These are phyloP conservation scores for Leccinum boreale DNA, from an alignment of 768 basidiomycete genomes.

Conservation along the genomic window DNA sequence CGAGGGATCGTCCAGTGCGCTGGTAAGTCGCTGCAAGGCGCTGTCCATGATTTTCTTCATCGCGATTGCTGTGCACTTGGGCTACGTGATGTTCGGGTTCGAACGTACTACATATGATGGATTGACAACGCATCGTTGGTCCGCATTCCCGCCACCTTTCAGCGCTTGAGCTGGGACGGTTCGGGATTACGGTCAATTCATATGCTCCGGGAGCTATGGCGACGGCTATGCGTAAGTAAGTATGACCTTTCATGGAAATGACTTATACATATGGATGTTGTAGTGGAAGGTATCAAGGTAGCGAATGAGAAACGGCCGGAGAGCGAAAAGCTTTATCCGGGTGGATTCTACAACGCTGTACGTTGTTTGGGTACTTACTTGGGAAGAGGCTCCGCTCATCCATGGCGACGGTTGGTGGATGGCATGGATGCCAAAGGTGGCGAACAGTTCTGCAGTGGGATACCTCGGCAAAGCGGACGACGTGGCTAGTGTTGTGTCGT, in stretches of 20 bases:
- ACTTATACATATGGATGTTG: neutral
- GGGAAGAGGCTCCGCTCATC: neutral
- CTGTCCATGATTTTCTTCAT: neutral
- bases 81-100: constrained; percentile 3
- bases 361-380: neutral
- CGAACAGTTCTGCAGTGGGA: constrained; percentile 2
- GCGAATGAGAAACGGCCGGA: neutral
- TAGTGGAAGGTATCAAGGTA: neutral
- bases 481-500: constrained; percentile 29
- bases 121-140: neutral
- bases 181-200: constrained; percentile 28
- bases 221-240: constrained; percentile 23
- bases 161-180: constrained; percentile 27
- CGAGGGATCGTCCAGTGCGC: constrained; percentile 14
- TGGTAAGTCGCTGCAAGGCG: constrained; percentile 5
- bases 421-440: neutral
- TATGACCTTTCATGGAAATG: neutral
- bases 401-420: neutral
- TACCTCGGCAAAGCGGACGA: constrained; percentile 16
- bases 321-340: neutral
- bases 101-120: neutral
- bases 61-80: neutral
- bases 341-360: constrained; percentile 1
- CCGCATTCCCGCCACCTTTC: constrained; percentile 9
- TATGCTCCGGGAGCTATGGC: constrained; percentile 28